Conservation (phyloP, 2,329 filamentous ascomycete genomes). For the Trichoderma hamatum region DNA sequence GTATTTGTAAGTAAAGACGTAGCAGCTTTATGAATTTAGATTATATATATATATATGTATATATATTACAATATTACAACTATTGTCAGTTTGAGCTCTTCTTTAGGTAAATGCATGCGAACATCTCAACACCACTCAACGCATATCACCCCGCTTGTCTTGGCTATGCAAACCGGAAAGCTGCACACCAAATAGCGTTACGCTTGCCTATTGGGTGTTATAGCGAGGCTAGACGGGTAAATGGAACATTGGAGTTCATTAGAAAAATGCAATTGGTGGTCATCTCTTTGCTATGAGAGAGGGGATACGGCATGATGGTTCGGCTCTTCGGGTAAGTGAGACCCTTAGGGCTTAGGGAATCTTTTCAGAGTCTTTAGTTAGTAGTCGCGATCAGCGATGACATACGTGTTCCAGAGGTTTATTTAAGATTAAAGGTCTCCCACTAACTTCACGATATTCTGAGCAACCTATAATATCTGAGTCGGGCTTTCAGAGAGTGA, state of each 20-base stretch:
- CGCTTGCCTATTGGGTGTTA: slow-evolving; percentile 1
- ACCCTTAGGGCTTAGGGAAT: neutral
- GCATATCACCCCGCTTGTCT: slow-evolving; percentile 16
- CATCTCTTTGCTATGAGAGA: neutral
- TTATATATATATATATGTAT: neutral
- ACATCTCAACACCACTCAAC: neutral
- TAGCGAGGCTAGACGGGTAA: neutral
- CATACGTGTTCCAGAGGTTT: neutral
- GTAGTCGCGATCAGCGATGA: neutral
- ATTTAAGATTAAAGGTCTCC: neutral
- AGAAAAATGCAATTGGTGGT: neutral
- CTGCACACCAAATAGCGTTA: neutral
- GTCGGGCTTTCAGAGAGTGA: neutral
- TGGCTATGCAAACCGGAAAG: slow-evolving; percentile 18
- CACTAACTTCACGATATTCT: neutral
- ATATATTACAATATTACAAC: neutral
- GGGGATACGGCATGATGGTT: neutral
- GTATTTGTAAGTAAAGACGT: neutral
- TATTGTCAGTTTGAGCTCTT: neutral
- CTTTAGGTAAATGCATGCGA: neutral
- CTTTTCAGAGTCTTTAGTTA: neutral
- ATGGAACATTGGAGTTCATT: neutral
- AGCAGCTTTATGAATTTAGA: neutral
- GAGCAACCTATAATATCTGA: too few species aligned
- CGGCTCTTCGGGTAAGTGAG: neutral